Conservation (phyloP, 176 grass and related monocot genomes). For the Avena eriantha region DNA sequence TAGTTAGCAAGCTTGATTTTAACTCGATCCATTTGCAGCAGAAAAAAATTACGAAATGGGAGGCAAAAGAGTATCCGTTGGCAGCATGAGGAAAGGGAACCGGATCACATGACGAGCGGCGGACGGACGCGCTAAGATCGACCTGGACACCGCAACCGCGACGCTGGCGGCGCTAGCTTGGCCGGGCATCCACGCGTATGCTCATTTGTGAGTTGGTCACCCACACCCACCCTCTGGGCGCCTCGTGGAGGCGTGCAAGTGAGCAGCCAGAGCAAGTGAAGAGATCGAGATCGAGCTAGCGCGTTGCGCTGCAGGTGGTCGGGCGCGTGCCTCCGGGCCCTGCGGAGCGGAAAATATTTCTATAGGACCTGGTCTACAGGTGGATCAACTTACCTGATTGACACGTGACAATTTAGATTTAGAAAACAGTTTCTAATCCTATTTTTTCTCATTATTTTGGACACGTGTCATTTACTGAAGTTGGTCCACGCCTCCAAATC, state of each 20-base stretch:
- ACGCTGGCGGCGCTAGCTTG: not conserved
- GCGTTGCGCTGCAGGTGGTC: constrained; percentile 19
- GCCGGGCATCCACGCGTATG: not conserved
- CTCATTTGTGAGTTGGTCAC: not conserved
- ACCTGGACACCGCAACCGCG: not conserved
- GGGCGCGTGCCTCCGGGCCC: constrained; percentile 15
- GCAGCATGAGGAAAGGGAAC: constrained; percentile 19
- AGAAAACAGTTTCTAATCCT: no score
- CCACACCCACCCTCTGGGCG: not conserved
- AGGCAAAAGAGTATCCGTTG: no score
- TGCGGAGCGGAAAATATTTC: no score
- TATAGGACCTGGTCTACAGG: no score
- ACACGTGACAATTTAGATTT: no score
- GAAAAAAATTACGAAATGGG: no score
- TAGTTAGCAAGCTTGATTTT: no score
- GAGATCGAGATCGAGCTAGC: not conserved
- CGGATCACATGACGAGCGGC: constrained; percentile 11
- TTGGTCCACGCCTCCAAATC: not conserved
- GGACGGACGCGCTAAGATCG: not conserved
- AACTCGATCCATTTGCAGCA: no score
- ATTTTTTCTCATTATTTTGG: no score
- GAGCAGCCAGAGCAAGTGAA: no score
- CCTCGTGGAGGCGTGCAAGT: not conserved
- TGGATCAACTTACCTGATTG: no score
- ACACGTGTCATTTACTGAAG: no score